A percentile compares a stretch with the other conserved stretches of the same genome.
Conservation (phyloP, 305 asterid species). For the Rubia peregrina region DNA sequence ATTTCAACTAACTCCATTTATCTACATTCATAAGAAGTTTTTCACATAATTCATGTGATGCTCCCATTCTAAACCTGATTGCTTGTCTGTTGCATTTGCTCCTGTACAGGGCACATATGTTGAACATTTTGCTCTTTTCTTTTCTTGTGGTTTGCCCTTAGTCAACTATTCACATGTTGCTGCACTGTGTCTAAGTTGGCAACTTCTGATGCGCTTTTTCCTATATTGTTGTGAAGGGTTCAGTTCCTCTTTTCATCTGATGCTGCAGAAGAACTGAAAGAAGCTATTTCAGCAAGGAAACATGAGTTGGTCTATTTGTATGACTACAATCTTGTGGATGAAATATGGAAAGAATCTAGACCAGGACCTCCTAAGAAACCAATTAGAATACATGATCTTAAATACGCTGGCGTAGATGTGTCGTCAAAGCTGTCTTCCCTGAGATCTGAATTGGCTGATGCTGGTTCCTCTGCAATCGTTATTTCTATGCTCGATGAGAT, state of each 20-base stretch:
- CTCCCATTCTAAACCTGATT: background rate
- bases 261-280: slow-evolving; percentile 90
- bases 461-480: slow-evolving; percentile 82
- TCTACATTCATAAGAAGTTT: too few species aligned
- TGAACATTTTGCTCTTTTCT: background rate
- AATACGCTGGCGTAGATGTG: slow-evolving; percentile 83
- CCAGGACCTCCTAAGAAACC: slow-evolving; percentile 64
- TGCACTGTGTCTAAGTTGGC: background rate
- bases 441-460: slow-evolving; percentile 63
- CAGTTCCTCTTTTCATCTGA: slow-evolving; percentile 96
- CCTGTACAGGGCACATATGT: background rate
- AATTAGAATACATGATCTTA: slow-evolving; percentile 72
- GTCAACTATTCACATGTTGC: slow-evolving; percentile 11
- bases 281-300: slow-evolving; percentile 60
- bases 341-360: slow-evolving; percentile 83
- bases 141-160: background rate
- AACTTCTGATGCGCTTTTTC: slow-evolving; percentile 47
- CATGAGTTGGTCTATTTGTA: slow-evolving; percentile 82
- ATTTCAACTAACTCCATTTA: too few species aligned
- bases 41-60: background rate
- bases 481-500: slow-evolving; percentile 95
- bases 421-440: slow-evolving; percentile 67
- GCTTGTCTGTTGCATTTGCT: background rate
- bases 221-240: slow-evolving; percentile 67
- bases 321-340: slow-evolving; percentile 87